Evolutionary conservation across 2,329 filamentous ascomycete genomes (phyloP).

Genomic region (Ophiostoma piceae): DNA sequence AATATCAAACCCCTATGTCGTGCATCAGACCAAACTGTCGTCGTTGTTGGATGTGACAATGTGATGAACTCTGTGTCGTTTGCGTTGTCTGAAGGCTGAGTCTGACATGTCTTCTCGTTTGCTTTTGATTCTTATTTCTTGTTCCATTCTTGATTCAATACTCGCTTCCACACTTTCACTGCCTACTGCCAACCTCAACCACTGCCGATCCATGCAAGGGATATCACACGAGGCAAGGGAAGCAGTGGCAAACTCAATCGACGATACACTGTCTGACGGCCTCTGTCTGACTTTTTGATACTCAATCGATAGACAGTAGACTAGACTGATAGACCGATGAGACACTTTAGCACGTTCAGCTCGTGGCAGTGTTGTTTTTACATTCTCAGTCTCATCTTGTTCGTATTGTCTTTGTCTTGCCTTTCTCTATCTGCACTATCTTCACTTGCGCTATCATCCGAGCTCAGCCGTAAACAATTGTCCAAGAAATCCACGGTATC

Average conservation of each 20-base stretch:
- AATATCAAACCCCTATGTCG: neutral
- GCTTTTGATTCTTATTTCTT: neutral
- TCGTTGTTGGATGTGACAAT: neutral
- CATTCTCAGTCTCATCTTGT: neutral
- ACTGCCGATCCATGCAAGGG: conserved; percentile 3
- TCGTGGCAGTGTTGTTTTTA: conserved; percentile 2
- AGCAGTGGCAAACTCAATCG: neutral
- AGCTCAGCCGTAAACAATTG: neutral
- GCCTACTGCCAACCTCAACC: too few relatives aligned
- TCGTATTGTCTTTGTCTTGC: neutral
- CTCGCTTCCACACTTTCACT: neutral
- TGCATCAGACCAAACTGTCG: neutral
- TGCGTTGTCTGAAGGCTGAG: neutral
- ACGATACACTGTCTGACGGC: neutral
- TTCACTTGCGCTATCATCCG: neutral
- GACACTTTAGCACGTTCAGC: neutral
- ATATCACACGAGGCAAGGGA: neutral
- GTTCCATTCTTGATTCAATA: neutral
- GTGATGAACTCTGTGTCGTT: neutral
- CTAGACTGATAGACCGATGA: neutral
- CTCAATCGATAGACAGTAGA: too few relatives aligned
- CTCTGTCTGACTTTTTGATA: too few relatives aligned
- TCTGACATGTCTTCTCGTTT: neutral
- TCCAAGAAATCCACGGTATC: neutral
- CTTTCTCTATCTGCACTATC: neutral